Evolutionary conservation across 2,329 filamentous ascomycete species (phyloP).

Genomic region (Aspergillus novoparasiticus): DNA sequence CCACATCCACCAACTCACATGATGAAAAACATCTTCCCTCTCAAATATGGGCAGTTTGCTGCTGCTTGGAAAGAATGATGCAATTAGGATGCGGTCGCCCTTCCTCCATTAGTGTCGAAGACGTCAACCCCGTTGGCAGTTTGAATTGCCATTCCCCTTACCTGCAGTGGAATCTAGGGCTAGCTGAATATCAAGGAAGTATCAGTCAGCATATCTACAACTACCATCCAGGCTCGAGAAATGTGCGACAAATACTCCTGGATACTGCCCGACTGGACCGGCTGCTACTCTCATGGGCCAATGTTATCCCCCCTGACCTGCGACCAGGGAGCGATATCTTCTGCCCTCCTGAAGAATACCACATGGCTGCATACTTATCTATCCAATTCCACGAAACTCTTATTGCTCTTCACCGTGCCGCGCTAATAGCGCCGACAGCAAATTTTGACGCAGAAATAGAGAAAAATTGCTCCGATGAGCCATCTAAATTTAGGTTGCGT

Average conservation of each 20-base stretch:
- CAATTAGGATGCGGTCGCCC: constrained; percentile 17
- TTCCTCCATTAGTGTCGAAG: constrained; percentile 7
- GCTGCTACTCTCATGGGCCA: constrained; percentile 12
- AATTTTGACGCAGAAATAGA: constrained; percentile 15
- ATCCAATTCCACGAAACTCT: constrained; percentile 18
- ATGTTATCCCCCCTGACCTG: constrained; percentile 9
- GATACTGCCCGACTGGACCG: constrained; percentile 18
- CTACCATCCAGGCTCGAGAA: constrained; percentile 3
- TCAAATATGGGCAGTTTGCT: constrained; percentile 16
- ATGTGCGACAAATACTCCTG: constrained; percentile 15
- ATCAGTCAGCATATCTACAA: constrained; percentile 20
- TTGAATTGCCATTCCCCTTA: background rate
- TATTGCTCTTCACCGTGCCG: constrained; percentile 18
- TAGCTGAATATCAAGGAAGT: constrained; percentile 14
- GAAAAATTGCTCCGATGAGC: constrained; percentile 12
- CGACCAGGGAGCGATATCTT: constrained; percentile 17
- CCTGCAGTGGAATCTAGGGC: constrained; percentile 14
- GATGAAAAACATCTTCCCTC: background rate
- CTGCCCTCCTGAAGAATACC: constrained; percentile 10
- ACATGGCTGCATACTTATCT: constrained; percentile 12
- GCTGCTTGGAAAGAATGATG: constrained; percentile 18
- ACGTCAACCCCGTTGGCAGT: constrained; percentile 1
- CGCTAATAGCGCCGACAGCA: constrained; percentile 14
- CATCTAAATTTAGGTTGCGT: constrained; percentile 12
- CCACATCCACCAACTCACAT: background rate